A percentile compares a stretch with the other conserved stretches of the same genome.
Evolutionary conservation across 495 filamentous ascomycete genomes (phyloP).

Genomic region (Xylaria scruposa): DNA sequence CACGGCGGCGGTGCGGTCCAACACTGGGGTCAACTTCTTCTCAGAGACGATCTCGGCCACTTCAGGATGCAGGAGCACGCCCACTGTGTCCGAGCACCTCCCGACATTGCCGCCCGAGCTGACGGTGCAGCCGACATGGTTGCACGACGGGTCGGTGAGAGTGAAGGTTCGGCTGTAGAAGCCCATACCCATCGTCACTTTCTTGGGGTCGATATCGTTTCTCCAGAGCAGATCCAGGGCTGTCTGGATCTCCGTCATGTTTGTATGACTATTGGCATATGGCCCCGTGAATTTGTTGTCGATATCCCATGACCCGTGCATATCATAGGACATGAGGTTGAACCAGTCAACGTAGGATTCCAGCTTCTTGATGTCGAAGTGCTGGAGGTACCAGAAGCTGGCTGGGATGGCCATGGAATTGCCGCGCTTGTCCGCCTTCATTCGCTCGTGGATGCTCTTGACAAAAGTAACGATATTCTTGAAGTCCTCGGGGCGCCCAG

Average conservation of each 20-base stretch:
- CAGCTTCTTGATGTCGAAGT: conserved; percentile 3
- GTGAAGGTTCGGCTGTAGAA: neutral
- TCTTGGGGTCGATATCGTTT: neutral
- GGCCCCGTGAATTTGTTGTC: neutral
- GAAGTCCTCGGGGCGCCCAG: conserved; percentile 35
- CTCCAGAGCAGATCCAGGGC: neutral
- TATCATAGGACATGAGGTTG: conserved; percentile 20
- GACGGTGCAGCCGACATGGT: too few relatives aligned
- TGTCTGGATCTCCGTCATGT: conserved; percentile 13
- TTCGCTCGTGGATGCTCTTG: neutral
- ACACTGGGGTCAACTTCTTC: too few relatives aligned
- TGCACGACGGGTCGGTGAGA: too few relatives aligned
- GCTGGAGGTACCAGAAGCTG: neutral
- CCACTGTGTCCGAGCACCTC: too few relatives aligned
- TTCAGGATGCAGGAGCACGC: too few relatives aligned
- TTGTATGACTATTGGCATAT: neutral
- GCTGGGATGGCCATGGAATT: too few relatives aligned
- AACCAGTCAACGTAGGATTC: conserved; percentile 18
- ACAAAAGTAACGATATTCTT: conserved; percentile 37
- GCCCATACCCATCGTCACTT: neutral
- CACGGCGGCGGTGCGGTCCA: too few relatives aligned
- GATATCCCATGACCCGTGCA: conserved; percentile 22
- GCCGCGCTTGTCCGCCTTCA: too few relatives aligned
- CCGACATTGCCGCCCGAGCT: too few relatives aligned
- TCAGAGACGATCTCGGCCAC: too few relatives aligned